Evolutionary conservation across 2,329 filamentous ascomycete species (phyloP).

Genomic region (Stagonosporopsis chrysanthemi): DNA sequence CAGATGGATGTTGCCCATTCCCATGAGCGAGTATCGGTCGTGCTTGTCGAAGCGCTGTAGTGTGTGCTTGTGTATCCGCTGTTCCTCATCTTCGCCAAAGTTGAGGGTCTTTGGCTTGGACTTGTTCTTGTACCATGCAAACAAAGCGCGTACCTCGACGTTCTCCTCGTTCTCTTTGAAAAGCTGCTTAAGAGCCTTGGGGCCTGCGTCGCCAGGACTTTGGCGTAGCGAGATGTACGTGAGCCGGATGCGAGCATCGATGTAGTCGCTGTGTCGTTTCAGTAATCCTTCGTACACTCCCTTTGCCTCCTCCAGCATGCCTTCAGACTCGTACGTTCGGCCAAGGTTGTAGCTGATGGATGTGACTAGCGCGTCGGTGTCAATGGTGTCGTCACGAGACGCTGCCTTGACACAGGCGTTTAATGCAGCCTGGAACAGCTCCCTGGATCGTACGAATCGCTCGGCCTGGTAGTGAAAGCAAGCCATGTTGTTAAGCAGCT

Average conservation of each 20-base stretch:
- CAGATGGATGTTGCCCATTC: conserved; percentile 96
- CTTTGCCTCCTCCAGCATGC: conserved; percentile 80
- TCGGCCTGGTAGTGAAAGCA: conserved; percentile 93
- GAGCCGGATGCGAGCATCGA: conserved; percentile 85
- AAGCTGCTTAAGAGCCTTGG: conserved; percentile 82
- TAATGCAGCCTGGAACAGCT: conserved; percentile 91
- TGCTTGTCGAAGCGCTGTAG: conserved; percentile 91
- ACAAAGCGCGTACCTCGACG: conserved; percentile 88
- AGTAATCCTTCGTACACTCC: conserved; percentile 88
- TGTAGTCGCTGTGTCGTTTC: conserved; percentile 87
- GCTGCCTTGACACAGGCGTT: conserved; percentile 84
- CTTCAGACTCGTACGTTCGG: conserved; percentile 87
- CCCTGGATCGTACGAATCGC: conserved; percentile 78
- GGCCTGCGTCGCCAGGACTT: conserved; percentile 83
- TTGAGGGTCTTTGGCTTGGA: conserved; percentile 83
- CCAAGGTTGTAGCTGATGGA: conserved; percentile 98
- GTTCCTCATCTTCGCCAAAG: conserved; percentile 86
- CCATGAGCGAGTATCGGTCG: conserved; percentile 93
- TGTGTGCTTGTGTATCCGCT: conserved; percentile 95
- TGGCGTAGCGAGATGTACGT: conserved; percentile 88
- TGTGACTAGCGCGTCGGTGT: conserved; percentile 90
- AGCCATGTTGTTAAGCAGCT: conserved; percentile 95
- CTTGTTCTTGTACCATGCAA: conserved; percentile 94
- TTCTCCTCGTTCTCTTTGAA: conserved; percentile 85
- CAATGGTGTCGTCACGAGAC: conserved; percentile 75